Percentiles rank a stretch among this genome's conserved stretches.
Evolutionary conservation across 23 red algal species (phyloP).

Genomic region (Gracilariopsis chorda): DNA sequence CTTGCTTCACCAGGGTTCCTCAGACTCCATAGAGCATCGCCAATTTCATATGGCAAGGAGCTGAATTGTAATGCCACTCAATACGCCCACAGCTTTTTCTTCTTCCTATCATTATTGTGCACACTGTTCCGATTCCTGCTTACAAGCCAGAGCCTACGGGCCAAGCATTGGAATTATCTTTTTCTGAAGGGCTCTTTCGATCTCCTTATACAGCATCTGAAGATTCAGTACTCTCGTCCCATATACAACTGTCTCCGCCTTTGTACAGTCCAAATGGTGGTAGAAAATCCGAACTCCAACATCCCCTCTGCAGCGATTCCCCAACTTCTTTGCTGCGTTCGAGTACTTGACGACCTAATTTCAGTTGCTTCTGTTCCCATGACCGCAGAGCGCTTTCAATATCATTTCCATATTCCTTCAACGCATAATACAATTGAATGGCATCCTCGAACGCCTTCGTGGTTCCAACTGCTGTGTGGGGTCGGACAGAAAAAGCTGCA

Average conservation of each 20-base stretch:
- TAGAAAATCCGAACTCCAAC: background rate
- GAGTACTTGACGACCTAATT: background rate
- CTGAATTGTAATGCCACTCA: no score
- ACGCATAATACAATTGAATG: background rate
- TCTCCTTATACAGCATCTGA: background rate
- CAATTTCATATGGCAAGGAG: no score
- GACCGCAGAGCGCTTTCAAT: background rate
- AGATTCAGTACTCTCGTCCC: background rate
- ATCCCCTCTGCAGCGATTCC: background rate
- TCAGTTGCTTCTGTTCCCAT: background rate
- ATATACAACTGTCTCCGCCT: background rate
- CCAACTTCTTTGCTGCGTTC: background rate
- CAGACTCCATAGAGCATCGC: no score
- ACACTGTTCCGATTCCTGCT: no score
- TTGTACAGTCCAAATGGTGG: background rate
- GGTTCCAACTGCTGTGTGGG: slow-evolving; percentile 36
- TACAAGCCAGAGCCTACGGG: no score
- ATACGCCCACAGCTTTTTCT: no score
- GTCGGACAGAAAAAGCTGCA: slow-evolving; percentile 37
- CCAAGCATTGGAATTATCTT: no score
- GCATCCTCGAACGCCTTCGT: slow-evolving; percentile 40
- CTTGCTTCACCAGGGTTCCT: no score
- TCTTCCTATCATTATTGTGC: no score
- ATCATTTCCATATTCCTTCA: slow-evolving; percentile 10
- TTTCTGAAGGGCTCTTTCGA: no score